Base-by-base conservation (phyloP, 805 yeast genomes). In the Kluyveromyces aestuarii region DNA sequence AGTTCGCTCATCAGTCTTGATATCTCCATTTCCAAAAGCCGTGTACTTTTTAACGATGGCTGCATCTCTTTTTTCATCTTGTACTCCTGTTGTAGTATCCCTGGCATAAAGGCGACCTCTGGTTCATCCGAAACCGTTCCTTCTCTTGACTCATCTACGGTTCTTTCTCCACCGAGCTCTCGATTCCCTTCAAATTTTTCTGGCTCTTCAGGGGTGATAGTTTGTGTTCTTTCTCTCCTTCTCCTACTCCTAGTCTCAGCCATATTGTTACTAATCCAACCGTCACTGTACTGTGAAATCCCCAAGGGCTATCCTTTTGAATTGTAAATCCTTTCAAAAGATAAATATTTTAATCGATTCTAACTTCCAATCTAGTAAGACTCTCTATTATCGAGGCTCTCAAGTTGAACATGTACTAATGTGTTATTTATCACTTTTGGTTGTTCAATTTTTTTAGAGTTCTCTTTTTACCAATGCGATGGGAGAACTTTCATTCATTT, bases 21-120 rank as follows among this genome's bases (percentile, higher is more conserved):
- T 4, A 61, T 53, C 33, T 54, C 51, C 17, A 48, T 25, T 48
- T 62, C 65, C 44, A 62, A 51, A n/a, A 54, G 52, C 40, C 56
- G 52, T 18, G 66, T 62, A 30, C 49, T 55, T 44, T 49, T 47
- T 8, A 60, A 40, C 6, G 64, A 58, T 6, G 56, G 56, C 44
- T 43, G 27, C 27, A 21, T 36, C 25, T 43, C 45, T 21, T 43
- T 11, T n/a, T 3, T n/a, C 45, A 43, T 38, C 18, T 35, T 16
- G 11, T 19, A 36, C 16, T 43, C 45, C 39, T 6, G 16, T 27
- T 36, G 25, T 30, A 33, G 11, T 19, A 10, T 19, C 40, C 25
- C 40, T 9, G 40, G 40, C 25, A 37, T 11, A 13, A 37, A 30
- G 2, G 11, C 35, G 4, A 7, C 35, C 4, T 30, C 35, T 13